Evolutionary conservation across 2,329 filamentous ascomycete genomes (phyloP).

Genomic region (Trichoderma breve): DNA sequence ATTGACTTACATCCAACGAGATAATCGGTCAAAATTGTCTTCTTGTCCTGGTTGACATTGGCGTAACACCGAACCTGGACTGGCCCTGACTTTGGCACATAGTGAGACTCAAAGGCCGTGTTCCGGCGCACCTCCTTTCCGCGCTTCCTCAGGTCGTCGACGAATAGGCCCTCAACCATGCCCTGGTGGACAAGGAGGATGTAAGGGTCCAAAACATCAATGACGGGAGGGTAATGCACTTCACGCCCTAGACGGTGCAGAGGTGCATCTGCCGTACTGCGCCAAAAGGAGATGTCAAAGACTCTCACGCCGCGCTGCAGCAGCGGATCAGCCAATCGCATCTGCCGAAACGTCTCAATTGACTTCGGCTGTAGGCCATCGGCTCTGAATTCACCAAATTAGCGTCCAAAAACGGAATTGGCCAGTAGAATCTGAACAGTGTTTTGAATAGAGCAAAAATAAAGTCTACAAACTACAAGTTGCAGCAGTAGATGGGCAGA

Average conservation of each 20-base stretch:
- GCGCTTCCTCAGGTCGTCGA: conserved; percentile 65
- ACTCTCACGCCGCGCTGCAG: conserved; percentile 66
- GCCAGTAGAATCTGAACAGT: not conserved
- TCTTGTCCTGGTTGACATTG: conserved; percentile 51
- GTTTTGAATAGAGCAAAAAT: not conserved
- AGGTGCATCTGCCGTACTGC: conserved; percentile 48
- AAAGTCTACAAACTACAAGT: no score
- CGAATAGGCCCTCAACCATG: conserved; percentile 69
- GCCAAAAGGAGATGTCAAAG: conserved; percentile 75
- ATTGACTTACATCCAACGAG: conserved; percentile 61
- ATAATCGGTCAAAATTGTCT: conserved; percentile 57
- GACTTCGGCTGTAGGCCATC: conserved; percentile 77
- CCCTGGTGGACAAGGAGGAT: conserved; percentile 67
- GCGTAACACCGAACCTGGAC: conserved; percentile 52
- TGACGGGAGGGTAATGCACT: conserved; percentile 64
- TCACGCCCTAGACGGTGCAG: conserved; percentile 63
- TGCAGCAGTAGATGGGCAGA: not conserved
- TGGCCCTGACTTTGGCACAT: conserved; percentile 41
- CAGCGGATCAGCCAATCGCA: conserved; percentile 67
- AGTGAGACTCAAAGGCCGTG: conserved; percentile 61
- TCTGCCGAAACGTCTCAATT: conserved; percentile 72
- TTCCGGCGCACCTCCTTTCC: conserved; percentile 63
- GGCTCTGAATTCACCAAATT: conserved; percentile 43
- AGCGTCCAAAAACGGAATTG: conserved; percentile 10
- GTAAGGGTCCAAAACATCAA: conserved; percentile 57